Conservation (phyloP, 805 yeast genomes). For the Priceomyces melissophilus region DNA sequence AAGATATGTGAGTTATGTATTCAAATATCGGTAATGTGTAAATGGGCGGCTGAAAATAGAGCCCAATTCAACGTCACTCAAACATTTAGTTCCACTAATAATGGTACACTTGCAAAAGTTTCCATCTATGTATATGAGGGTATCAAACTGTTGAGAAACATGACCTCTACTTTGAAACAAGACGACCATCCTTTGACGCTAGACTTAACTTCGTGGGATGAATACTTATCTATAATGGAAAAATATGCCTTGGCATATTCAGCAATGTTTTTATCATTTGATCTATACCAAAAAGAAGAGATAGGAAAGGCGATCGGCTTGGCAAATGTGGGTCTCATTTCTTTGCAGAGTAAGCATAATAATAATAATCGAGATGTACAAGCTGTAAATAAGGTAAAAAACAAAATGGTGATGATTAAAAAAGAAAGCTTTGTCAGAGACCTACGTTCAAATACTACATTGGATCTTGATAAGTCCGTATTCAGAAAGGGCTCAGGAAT, state of each 20-base stretch:
- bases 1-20: slow-evolving; percentile 29
- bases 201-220: slow-evolving; percentile 20
- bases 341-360: slow-evolving; percentile 32
- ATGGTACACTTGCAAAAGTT: slow-evolving; percentile 44
- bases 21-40: slow-evolving; percentile 38
- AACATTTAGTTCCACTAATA: slow-evolving; percentile 19
- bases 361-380: slow-evolving; percentile 9
- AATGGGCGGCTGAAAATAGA: slow-evolving; percentile 37
- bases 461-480: slow-evolving; percentile 32
- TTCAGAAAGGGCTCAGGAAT: slow-evolving; percentile 33
- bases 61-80: slow-evolving; percentile 16
- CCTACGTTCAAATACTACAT: slow-evolving; percentile 31
- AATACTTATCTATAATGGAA: slow-evolving; percentile 27
- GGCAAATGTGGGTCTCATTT: slow-evolving; percentile 32
- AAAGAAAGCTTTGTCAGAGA: slow-evolving; percentile 30
- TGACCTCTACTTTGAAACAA: slow-evolving; percentile 13
- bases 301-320: slow-evolving; percentile 48
- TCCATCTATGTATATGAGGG: slow-evolving; percentile 40
- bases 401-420: slow-evolving; percentile 24
- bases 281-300: slow-evolving; percentile 41
- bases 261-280: slow-evolving; percentile 43
- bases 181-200: slow-evolving; percentile 5
- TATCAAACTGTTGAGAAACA: slow-evolving; percentile 18
- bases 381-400: slow-evolving; percentile 18
- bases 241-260: slow-evolving; percentile 41